These are phyloP conservation scores for Ophiostoma perfectum DNA, from an alignment of 2,329 filamentous ascomycete genomes.

Conservation along the genomic window DNA sequence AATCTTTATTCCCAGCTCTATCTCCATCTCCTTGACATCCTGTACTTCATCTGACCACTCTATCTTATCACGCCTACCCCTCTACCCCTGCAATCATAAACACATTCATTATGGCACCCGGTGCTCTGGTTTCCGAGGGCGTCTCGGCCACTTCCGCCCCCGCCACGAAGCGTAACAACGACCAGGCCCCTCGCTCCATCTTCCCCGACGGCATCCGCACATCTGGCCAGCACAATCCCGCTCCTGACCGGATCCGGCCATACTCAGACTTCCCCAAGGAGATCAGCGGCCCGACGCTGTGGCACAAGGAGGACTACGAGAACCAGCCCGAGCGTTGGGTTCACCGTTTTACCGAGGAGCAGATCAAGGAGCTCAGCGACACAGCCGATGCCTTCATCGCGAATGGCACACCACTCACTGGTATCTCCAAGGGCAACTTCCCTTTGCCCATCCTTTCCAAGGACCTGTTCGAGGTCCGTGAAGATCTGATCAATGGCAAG, in stretches of 20 bases:
- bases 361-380: conserved; percentile 61
- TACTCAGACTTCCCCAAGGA: conserved; percentile 66
- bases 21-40: neutral
- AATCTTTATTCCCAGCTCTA: neutral
- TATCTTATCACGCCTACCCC: neutral
- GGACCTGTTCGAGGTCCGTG: conserved; percentile 35
- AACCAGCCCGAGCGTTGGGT: conserved; percentile 64
- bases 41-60: neutral
- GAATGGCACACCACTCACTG: conserved; percentile 61
- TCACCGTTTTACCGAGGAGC: conserved; percentile 60
- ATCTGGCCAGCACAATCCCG: conserved; percentile 65
- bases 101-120: conserved; percentile 25
- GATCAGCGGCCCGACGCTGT: conserved; percentile 67
- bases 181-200: conserved; percentile 34
- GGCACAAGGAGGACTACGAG: conserved; percentile 61
- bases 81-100: neutral
- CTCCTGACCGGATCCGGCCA: conserved; percentile 58
- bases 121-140: conserved; percentile 24
- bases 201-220: conserved; percentile 48
- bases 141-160: neutral
- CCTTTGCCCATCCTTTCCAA: conserved; percentile 39
- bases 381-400: conserved; percentile 65
- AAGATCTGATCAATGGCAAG: conserved; percentile 64
- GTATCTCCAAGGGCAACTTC: conserved; percentile 50
- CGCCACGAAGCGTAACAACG: conserved; percentile 32